Base-by-base conservation (phyloP, 2,329 filamentous ascomycete species). In the Aphanocladium album region DNA sequence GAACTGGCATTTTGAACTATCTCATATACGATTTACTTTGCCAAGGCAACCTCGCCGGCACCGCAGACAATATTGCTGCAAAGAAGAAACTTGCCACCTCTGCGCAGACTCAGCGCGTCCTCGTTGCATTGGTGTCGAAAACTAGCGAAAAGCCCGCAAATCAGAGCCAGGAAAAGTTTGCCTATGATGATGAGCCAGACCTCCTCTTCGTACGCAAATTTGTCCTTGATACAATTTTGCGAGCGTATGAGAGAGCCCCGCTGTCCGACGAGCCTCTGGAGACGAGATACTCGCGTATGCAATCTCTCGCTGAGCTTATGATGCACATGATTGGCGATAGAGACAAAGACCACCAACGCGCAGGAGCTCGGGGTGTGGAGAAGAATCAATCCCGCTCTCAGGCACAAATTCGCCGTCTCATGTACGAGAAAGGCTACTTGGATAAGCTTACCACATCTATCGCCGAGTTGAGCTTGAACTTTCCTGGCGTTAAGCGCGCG, bases 351-450 rank as follows among this genome's bases (percentile, higher is more conserved):
- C 79, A 80, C 2, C 56, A 46, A 50, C 75, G 76, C 64, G 76
- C 75, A 62, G 75, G 74, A 43, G 62, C 67, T n/a, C 63, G 79
- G 72, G 63, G 73, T 67, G 64, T 77, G 58, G 69, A 80, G 66
- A 71, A 72, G 52, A 64, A 72, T 57, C 69, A 77, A 49, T 71
- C 73, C 25, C 78, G 80, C 47, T 93, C 92, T 8, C 89, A 93
- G 64, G 87, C 89, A 67, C 92, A 96, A 70, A 83, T 99, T 66
- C 89, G 91, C 37, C 91, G 92, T 66, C 86, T 97, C 62, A 99
- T 99, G 95, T 98, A 96, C 68, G 95, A 99, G 76, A 99, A 98
- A 77, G 92, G 96, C 60, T 96, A 95, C 72, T 88, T 98, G 63
- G 85, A 90, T 25, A 89, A 93, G 52, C 77, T 99, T 62, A 98